phyloP scores from a whole-genome alignment of 2,329 filamentous ascomycete species.

The Orbilia blumenaviensis region DNA sequence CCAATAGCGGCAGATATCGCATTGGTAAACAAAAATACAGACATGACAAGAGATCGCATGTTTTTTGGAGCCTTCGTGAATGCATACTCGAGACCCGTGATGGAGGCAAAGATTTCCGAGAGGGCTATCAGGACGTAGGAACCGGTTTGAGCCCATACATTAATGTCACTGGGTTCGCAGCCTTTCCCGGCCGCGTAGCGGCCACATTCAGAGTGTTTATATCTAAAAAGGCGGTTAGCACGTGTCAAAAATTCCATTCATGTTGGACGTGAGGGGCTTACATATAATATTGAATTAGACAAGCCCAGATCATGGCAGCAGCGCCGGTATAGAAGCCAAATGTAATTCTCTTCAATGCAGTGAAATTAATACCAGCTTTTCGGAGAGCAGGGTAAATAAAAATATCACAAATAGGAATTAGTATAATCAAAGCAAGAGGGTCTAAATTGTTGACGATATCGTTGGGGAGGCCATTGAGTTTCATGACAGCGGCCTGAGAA shows the following conservation, averaged over 20 bases:
- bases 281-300: slow-evolving; percentile 60
- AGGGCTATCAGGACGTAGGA: slow-evolving; percentile 65
- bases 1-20: slow-evolving; percentile 75
- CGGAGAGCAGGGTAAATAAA: slow-evolving; percentile 49
- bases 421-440: slow-evolving; percentile 57
- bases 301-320: slow-evolving; percentile 65
- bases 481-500: slow-evolving; percentile 72
- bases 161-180: slow-evolving; percentile 68
- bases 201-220: slow-evolving; percentile 51
- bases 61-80: slow-evolving; percentile 79
- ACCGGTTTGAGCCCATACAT: slow-evolving; percentile 70
- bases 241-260: not conserved
- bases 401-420: slow-evolving; percentile 58
- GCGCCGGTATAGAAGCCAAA: slow-evolving; percentile 46
- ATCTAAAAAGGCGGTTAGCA: slow-evolving; percentile 6
- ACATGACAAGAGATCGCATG: slow-evolving; percentile 77
- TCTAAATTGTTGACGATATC: slow-evolving; percentile 59
- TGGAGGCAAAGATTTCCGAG: slow-evolving; percentile 68
- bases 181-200: slow-evolving; percentile 54
- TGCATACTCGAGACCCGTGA: slow-evolving; percentile 76
- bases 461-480: slow-evolving; percentile 61
- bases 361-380: slow-evolving; percentile 41
- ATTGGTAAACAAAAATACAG: slow-evolving; percentile 75
- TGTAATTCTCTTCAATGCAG: slow-evolving; percentile 60
- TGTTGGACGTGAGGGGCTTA: not conserved